Conservation (phyloP, 2,329 filamentous ascomycete genomes). For the Penicillium brevicompactum region DNA sequence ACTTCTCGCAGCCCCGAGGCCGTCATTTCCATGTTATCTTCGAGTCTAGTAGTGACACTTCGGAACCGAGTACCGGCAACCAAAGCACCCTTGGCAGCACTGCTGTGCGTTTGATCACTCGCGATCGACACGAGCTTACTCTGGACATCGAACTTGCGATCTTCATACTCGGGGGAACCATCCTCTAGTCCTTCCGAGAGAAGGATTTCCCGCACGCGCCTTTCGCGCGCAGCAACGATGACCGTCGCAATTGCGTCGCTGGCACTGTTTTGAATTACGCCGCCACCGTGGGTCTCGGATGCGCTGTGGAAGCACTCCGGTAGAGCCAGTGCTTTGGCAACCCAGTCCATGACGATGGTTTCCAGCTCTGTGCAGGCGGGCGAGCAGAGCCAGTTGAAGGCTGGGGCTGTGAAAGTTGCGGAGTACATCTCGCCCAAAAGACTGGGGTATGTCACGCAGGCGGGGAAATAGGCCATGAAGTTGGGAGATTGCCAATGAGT, state of each 20-base stretch:
- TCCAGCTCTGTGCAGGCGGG: conserved; percentile 92
- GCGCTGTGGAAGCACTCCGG: conserved; percentile 74
- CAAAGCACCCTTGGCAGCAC: conserved; percentile 82
- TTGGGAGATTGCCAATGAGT: conserved; percentile 95
- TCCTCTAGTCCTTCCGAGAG: conserved; percentile 50
- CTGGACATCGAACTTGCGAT: conserved; percentile 67
- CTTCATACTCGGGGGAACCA: conserved; percentile 63
- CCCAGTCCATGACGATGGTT: conserved; percentile 90
- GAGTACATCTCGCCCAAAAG: conserved; percentile 94
- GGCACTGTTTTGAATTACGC: conserved; percentile 91
- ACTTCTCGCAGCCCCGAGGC: conserved; percentile 62
- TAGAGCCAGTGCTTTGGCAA: conserved; percentile 73
- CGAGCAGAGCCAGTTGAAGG: conserved; percentile 97
- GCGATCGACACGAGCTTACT: conserved; percentile 77
- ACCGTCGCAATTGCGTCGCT: conserved; percentile 84
- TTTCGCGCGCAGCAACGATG: conserved; percentile 84
- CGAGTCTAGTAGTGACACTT: conserved; percentile 64
- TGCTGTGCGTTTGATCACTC: conserved; percentile 77
- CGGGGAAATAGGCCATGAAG: conserved; percentile 95
- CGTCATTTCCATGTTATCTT: conserved; percentile 70
- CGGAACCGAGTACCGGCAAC: conserved; percentile 83
- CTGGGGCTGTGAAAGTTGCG: conserved; percentile 82
- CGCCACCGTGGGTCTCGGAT: conserved; percentile 68
- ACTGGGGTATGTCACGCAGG: conserved; percentile 74
- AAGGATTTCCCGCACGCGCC: conserved; percentile 67